Evolutionary conservation across 2,329 filamentous ascomycete species (phyloP).

Genomic region (Gnomoniopsis sp.): DNA sequence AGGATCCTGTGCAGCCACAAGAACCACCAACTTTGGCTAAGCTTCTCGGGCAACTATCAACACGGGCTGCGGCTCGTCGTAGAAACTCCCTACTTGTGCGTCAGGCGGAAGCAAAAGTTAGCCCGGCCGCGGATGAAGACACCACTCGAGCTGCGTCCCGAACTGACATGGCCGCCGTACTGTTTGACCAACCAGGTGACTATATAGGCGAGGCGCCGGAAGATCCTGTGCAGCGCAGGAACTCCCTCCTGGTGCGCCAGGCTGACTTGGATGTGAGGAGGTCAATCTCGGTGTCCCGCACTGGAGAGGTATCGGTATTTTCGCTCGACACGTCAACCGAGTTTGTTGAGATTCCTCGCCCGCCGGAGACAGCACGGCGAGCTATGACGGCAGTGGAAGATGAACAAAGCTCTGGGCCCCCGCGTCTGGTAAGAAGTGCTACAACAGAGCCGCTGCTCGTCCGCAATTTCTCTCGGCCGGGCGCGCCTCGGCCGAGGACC

Average conservation of each 20-base stretch:
- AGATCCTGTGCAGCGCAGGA: too few relatives aligned
- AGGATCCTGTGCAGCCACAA: background rate
- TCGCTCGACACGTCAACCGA: background rate
- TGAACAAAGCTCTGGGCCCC: background rate
- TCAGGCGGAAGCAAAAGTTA: background rate
- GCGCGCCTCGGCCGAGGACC: background rate
- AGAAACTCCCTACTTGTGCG: constrained; percentile 7
- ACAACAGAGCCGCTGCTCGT: background rate
- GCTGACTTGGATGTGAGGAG: too few relatives aligned
- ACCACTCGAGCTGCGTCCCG: background rate
- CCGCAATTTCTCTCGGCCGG: constrained; percentile 8
- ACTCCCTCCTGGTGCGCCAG: too few relatives aligned
- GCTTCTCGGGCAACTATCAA: background rate
- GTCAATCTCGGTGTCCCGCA: too few relatives aligned
- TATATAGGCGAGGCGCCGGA: too few relatives aligned
- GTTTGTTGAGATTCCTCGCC: background rate
- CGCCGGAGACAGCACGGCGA: background rate
- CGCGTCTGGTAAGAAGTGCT: background rate
- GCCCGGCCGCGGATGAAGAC: background rate
- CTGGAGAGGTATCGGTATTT: too few relatives aligned
- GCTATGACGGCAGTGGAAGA: background rate
- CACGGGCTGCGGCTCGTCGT: constrained; percentile 11
- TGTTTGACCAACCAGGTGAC: background rate
- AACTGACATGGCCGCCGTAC: background rate
- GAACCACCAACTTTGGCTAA: background rate